phyloP scores from a whole-genome alignment of 2,329 filamentous ascomycete species.

The Didymella arachidicola region DNA sequence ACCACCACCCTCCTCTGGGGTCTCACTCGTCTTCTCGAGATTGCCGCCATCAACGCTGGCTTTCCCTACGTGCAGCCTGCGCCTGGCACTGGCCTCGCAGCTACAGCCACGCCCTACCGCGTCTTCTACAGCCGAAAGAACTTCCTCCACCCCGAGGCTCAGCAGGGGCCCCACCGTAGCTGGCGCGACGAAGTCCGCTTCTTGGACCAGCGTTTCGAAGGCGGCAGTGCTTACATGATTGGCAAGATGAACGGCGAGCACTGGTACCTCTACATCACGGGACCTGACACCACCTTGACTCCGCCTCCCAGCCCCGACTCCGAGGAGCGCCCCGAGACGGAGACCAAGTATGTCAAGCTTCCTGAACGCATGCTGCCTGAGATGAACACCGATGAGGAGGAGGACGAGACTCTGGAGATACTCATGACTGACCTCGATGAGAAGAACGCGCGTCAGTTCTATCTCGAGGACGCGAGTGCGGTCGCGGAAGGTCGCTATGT shows the following conservation, averaged over 20 bases:
- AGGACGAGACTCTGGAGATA: conserved; percentile 78
- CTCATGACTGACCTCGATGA: conserved; percentile 74
- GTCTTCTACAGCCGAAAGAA: conserved; percentile 99
- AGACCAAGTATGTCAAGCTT: conserved; percentile 66
- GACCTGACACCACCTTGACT: conserved; percentile 79
- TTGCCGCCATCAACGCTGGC: conserved; percentile 86
- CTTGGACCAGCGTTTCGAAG: conserved; percentile 88
- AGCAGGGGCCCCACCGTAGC: conserved; percentile 92
- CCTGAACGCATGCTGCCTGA: conserved; percentile 63
- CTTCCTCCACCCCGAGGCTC: conserved; percentile 93
- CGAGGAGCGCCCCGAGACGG: conserved; percentile 58
- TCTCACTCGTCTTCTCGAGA: conserved; percentile 88
- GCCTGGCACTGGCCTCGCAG: conserved; percentile 70
- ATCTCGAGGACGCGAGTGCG: conserved; percentile 82
- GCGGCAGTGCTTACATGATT: conserved; percentile 98
- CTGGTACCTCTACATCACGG: conserved; percentile 98
- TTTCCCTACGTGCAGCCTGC: conserved; percentile 81
- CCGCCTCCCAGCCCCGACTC: conserved; percentile 77
- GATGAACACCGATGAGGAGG: conserved; percentile 56
- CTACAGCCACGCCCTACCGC: conserved; percentile 87
- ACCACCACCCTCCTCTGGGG: conserved; percentile 93
- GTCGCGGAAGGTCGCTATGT: conserved; percentile 84
- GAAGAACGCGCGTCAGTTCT: conserved; percentile 72
- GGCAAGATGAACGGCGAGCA: conserved; percentile 99
- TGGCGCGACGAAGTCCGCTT: conserved; percentile 96